Base-by-base conservation (phyloP, 148 eudicot species). In the Camellia japonica region DNA sequence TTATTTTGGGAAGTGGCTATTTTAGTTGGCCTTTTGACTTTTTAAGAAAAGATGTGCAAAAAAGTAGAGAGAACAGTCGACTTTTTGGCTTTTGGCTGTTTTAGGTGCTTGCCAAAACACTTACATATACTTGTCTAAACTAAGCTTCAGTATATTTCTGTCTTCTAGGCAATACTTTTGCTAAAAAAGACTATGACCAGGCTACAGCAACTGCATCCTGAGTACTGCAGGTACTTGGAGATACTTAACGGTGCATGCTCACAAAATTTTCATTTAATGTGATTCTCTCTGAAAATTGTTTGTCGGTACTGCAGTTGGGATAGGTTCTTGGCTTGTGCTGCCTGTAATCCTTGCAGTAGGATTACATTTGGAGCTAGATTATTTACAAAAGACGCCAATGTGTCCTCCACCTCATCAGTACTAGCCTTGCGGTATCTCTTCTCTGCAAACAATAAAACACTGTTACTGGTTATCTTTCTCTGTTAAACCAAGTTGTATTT, bases 391-490 rank as follows among this genome's bases (percentile, higher is more conserved):
- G 97, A 93, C 23, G 23, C 23, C 15, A 19, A 80, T 51, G 97
- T 91, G 97, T 91, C 71, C 86, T 93, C 74, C 85, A 66, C 79
- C 89, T 91, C 14, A 93, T 93, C 14, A 77, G 87, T 38, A 81
- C 85, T 77, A 92, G 93, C 77, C 88, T 90, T 55, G 94, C 94
- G 90, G 94, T 93, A 93, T 62, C 49, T 79, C 3, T n/a, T 19
- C 41, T 65, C 43, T 13, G 46, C 16, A 56, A n/a, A 43, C 13
- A n/a, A 1, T 51, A 41, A 68, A 78, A 46, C 64, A 3, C 75
- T 19, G 20, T 8, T 7, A 7, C 18, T 15, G 58, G 56, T 44
- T 23, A 54, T 12, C 47, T 8, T 8, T 1, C 41, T 52, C 10
- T 41, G 46, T 77, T 46, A 43, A 13, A 44, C 43, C 51, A 54